Base-by-base conservation (phyloP, 2,329 filamentous ascomycete genomes). In the Fusarium newnesense region DNA sequence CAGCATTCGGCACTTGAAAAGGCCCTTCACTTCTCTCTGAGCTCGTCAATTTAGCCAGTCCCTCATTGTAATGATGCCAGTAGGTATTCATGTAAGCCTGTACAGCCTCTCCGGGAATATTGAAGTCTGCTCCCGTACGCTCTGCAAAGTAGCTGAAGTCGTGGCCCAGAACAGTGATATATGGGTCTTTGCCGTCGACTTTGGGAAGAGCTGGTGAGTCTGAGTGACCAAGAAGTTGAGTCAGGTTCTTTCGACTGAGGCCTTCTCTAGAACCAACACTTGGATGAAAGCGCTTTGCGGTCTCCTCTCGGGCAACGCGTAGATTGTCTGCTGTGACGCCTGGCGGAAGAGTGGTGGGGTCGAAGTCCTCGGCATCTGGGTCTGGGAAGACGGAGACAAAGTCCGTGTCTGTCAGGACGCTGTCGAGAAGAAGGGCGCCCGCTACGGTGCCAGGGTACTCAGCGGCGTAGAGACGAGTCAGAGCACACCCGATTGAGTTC, bases 361-460 rank as follows among this genome's bases (percentile, higher is more conserved):
- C 82, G 70, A 89, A 89, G 9, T 64, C 80, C 2, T 81, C 67
- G 1, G 80, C 80, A 62, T 89, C 87, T 0, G 88, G 87, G 69
- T 91, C 84, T 0, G 89, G 88, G 76, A 88, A 88, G 9, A 90
- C 69, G 10, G 85, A 86, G 4, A 88, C 84, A 36, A 88, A 87
- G 72, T 90, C 86, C 1, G 85, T 85, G 75, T 90, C 88, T 21
- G 88, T 86, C 77, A 91, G 85, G 70, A 89, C 86, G 40, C 85
- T 88, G 75, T 91, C 89, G 3, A 91, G 84, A 13, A 90, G 83
- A 3, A 90, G 39, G 7, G 87, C 78, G 1, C 81, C 87, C 0
- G 82, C 80, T 0, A 88, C 84, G 0, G 80, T 82, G 5, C 83
- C 81, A 0, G 86, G 84, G 58, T 88, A 84, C 3, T 79, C 76